phyloP scores from a whole-genome alignment of 2,329 filamentous ascomycete species.

The Magnaporthiopsis incrustans region DNA sequence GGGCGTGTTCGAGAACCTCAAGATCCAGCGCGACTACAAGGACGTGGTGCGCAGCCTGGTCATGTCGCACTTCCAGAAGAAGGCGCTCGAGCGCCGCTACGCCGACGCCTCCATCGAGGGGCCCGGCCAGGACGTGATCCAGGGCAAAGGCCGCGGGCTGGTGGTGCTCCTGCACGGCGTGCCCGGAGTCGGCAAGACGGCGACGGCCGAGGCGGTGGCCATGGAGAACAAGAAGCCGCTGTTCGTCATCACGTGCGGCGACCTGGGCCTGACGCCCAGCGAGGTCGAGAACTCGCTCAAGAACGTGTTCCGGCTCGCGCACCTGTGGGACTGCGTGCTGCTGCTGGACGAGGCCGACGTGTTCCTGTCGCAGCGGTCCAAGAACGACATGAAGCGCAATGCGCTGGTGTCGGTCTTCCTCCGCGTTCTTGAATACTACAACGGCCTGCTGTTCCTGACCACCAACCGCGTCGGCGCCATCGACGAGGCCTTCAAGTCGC shows the following conservation, averaged over 20 bases:
- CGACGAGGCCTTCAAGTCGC: slow-evolving; percentile 40
- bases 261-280: slow-evolving; percentile 19
- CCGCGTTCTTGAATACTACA: slow-evolving; percentile 26
- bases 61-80: slow-evolving; percentile 13
- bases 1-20: slow-evolving; percentile 14
- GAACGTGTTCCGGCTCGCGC: slow-evolving; percentile 19
- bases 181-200: slow-evolving; percentile 41
- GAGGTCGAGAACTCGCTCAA: slow-evolving; percentile 20
- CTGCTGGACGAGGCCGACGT: slow-evolving; percentile 19
- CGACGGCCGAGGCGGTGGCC: slow-evolving; percentile 30
- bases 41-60: slow-evolving; percentile 16
- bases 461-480: slow-evolving; percentile 33
- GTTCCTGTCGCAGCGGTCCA: slow-evolving; percentile 14
- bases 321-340: slow-evolving; percentile 16
- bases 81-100: slow-evolving; percentile 5
- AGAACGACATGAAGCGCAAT: slow-evolving; percentile 20
- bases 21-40: slow-evolving; percentile 16
- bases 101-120: neutral
- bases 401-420: slow-evolving; percentile 26
- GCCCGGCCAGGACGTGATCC: slow-evolving; percentile 29
- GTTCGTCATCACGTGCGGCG: slow-evolving; percentile 19
- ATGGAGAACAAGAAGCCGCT: slow-evolving; percentile 22
- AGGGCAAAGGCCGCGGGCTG: slow-evolving; percentile 36
- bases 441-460: slow-evolving; percentile 30
- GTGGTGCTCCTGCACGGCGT: slow-evolving; percentile 38